Conservation (phyloP, 164 flowering plant species). For the Magnolia changhungtana region DNA sequence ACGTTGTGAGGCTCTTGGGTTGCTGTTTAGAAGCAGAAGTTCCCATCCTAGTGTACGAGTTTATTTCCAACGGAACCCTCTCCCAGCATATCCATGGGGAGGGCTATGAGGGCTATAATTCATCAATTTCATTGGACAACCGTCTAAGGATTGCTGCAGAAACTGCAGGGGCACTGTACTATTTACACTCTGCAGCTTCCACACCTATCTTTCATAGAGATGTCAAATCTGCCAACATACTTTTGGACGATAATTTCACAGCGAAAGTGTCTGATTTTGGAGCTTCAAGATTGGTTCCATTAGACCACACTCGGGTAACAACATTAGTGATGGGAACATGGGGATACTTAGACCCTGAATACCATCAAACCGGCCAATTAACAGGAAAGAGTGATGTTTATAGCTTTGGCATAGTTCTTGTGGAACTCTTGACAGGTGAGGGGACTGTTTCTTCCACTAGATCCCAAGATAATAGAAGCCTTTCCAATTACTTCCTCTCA, state of each 20-base stretch:
- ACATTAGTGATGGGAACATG: slow-evolving; percentile 12
- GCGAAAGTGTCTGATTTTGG: slow-evolving; percentile 42
- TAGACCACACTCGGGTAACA: slow-evolving; percentile 3
- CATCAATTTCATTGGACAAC: slow-evolving; percentile 23
- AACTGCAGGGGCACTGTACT: slow-evolving; percentile 38
- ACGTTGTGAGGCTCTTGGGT: slow-evolving; percentile 26
- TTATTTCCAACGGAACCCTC: slow-evolving; percentile 25
- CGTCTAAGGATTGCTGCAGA: slow-evolving; percentile 36
- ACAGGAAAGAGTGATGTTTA: slow-evolving; percentile 16
- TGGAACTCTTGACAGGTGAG: slow-evolving; percentile 13
- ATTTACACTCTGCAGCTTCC: slow-evolving; percentile 41
- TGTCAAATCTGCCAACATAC: slow-evolving; percentile 39
- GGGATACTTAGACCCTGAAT: slow-evolving; percentile 15
- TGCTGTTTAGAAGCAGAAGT: slow-evolving; percentile 30
- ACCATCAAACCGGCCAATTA: slow-evolving; percentile 3
- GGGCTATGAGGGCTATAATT: too few relatives aligned
- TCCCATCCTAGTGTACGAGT: slow-evolving; percentile 27
- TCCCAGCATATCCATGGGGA: slow-evolving; percentile 14
- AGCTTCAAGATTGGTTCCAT: slow-evolving; percentile 1
- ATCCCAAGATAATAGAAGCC: not conserved
- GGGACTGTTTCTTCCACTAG: not conserved
- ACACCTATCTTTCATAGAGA: slow-evolving; percentile 43
- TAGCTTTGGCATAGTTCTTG: slow-evolving; percentile 15
- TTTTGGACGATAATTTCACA: slow-evolving; percentile 27
- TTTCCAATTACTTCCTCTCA: not conserved